These are phyloP conservation scores for Termitomyces bulborhizus DNA, from an alignment of 768 basidiomycete genomes.

Conservation along the genomic window DNA sequence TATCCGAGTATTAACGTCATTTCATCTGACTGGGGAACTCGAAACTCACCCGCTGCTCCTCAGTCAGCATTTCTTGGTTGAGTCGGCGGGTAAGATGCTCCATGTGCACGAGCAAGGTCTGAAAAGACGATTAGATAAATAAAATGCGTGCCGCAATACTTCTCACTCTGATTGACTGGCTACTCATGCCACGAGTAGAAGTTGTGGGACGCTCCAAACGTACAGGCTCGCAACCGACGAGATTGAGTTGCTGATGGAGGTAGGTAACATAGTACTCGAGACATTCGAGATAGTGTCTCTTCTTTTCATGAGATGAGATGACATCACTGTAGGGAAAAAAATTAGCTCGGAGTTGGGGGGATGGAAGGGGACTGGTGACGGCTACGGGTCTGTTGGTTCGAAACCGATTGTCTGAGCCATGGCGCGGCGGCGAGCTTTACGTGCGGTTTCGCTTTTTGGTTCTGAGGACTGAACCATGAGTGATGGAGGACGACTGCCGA, in stretches of 20 bases:
- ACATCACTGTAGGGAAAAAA: slow-evolving; percentile 38
- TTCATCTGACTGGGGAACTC: not conserved
- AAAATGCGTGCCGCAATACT: not conserved
- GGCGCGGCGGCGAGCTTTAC: slow-evolving; percentile 53
- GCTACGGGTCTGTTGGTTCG: slow-evolving; percentile 53
- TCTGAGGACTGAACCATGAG: not conserved
- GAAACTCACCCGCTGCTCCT: slow-evolving; percentile 47
- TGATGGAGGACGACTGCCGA: slow-evolving; percentile 3
- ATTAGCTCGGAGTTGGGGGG: not conserved
- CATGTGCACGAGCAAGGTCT: slow-evolving; percentile 72
- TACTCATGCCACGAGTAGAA: slow-evolving; percentile 47
- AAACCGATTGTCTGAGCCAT: slow-evolving; percentile 53
- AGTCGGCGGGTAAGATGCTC: slow-evolving; percentile 47
- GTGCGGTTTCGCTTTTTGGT: slow-evolving; percentile 38
- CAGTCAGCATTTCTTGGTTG: slow-evolving; percentile 41
- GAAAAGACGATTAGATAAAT: not conserved
- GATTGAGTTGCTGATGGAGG: slow-evolving; percentile 54
- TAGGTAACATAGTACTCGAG: slow-evolving; percentile 66
- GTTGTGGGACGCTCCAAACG: slow-evolving; percentile 43
- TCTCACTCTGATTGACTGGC: slow-evolving; percentile 57
- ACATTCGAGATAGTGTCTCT: slow-evolving; percentile 67
- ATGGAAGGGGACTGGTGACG: slow-evolving; percentile 14
- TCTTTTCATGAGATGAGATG: slow-evolving; percentile 79
- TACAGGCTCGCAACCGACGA: slow-evolving; percentile 40
- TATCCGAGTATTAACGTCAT: not conserved